Base-by-base conservation (phyloP, 768 basidiomycete species). In the Suillus sp. region DNA sequence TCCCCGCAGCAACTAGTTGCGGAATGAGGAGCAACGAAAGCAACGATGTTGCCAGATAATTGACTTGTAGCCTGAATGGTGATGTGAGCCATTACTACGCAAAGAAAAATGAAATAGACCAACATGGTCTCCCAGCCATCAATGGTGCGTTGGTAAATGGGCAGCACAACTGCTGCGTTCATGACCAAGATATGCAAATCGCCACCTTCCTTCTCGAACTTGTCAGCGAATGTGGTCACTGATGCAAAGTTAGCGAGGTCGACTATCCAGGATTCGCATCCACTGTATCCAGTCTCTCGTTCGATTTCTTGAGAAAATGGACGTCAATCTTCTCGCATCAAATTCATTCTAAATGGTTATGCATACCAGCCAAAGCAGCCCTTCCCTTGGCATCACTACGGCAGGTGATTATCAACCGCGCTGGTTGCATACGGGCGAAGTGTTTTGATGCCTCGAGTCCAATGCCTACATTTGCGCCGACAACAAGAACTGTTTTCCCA, bases 61-160 rank as follows among this genome's bases (percentile, higher is more conserved):
- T 80, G 25, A 77, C 71, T 60, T 80, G 78, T 13, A 81, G 61
- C 1, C 77, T 78, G 62, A 4, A 1, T 0, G 20, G 25, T 0
- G 9, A 1, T 22, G 63, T 14, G 59, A 35, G 5, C n/a, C 14
- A 0, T 16, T 0, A 22, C 4, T 8, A 5, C 25, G 16, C n/a
- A 4, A 48, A 35, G 1, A 25, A 6, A 42, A 10, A 47, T 3
- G 3, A 27, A 6, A 53, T 16, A 22, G 22, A 68, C 76, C 4
- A 56, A 84, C 84, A 65, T 70, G 13, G 70, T 56, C 63, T 86
- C 84, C 81, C 80, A 86, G 8, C 81, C 84, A 68, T 85, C 79
- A 0, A 59, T 40, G 0, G 79, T 80, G 10, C 65, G 53, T 7
- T 69, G 42, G 37, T 75, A 77, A 10, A n/a, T 56, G 2, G 0